A percentile compares a stretch with the other conserved stretches of the same genome.
Evolutionary conservation across 192 early-diverging fungal species (phyloP).

Genomic region (Backusella morwellensis): DNA sequence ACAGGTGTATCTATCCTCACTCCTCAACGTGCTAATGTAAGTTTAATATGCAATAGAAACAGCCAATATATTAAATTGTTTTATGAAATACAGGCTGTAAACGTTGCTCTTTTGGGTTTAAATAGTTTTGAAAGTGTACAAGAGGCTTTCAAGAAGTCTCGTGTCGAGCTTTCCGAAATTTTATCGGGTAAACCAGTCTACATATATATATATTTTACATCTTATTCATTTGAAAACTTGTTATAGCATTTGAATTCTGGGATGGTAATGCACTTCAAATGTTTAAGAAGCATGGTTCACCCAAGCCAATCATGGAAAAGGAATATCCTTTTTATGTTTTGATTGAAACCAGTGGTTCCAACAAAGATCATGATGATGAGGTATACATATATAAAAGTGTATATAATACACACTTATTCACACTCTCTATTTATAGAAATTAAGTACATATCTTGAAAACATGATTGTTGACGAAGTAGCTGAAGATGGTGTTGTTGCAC

Average conservation of each 20-base stretch:
- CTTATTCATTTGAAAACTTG: neutral
- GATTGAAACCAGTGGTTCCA: slow-evolving; percentile 92
- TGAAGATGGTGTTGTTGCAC: slow-evolving; percentile 88
- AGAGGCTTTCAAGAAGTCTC: slow-evolving; percentile 73
- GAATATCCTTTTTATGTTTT: slow-evolving; percentile 88
- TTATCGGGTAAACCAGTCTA: slow-evolving; percentile 56
- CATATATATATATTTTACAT: neutral
- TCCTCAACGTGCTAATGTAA: slow-evolving; percentile 67
- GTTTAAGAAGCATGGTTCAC: slow-evolving; percentile 69
- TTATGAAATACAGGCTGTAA: slow-evolving; percentile 44
- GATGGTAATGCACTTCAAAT: slow-evolving; percentile 71
- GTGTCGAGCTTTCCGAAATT: slow-evolving; percentile 83
- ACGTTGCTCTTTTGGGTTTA: slow-evolving; percentile 81
- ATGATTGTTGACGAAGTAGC: slow-evolving; percentile 73
- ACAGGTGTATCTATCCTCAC: slow-evolving; percentile 91
- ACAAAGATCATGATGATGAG: slow-evolving; percentile 92
- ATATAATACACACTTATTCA: neutral
- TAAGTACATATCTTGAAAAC: slow-evolving; percentile 70
- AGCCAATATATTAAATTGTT: neutral
- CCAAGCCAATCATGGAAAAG: slow-evolving; percentile 63
- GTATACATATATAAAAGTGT: neutral
- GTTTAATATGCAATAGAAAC: neutral
- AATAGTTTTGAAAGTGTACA: slow-evolving; percentile 80
- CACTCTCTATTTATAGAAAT: slow-evolving; percentile 48
- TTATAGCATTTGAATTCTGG: slow-evolving; percentile 93